Conservation (phyloP, 2,329 filamentous ascomycete species). For the Penicillium fuscoglaucum region DNA sequence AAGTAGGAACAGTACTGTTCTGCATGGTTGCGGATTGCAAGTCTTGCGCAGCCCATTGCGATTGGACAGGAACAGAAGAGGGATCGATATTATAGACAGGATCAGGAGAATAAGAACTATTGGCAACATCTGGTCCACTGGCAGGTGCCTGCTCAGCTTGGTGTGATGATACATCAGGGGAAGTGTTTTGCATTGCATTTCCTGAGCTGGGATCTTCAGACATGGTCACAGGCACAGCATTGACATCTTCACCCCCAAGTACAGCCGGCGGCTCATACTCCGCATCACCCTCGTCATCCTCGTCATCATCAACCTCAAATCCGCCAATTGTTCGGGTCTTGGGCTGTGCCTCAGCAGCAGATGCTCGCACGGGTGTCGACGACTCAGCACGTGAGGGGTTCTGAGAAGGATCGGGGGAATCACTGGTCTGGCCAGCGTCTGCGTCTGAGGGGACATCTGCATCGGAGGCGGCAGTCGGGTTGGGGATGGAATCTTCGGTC, state of each 20-base stretch:
- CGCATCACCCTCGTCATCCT: slow-evolving; percentile 52
- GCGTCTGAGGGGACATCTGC: slow-evolving; percentile 25
- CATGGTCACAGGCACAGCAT: slow-evolving; percentile 50
- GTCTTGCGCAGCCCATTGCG: slow-evolving; percentile 39
- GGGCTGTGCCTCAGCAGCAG: slow-evolving; percentile 37
- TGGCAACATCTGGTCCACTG: slow-evolving; percentile 50
- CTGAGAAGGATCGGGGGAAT: slow-evolving; percentile 33
- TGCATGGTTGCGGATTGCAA: slow-evolving; percentile 33
- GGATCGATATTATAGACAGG: slow-evolving; percentile 48
- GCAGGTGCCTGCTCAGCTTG: slow-evolving; percentile 54
- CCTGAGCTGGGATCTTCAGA: slow-evolving; percentile 57
- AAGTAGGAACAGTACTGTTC: slow-evolving; percentile 41
- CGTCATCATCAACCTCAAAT: slow-evolving; percentile 64
- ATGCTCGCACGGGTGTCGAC: slow-evolving; percentile 33
- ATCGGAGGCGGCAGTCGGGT: slow-evolving; percentile 28
- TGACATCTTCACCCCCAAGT: slow-evolving; percentile 51
- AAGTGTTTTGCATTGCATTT: slow-evolving; percentile 57
- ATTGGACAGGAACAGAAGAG: slow-evolving; percentile 38
- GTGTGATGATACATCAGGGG: slow-evolving; percentile 63
- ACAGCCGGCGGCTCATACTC: slow-evolving; percentile 57
- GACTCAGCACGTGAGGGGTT: slow-evolving; percentile 39
- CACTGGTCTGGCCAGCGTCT: slow-evolving; percentile 31
- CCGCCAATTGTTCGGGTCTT: slow-evolving; percentile 59
- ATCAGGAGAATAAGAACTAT: slow-evolving; percentile 52
- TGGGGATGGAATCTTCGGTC: slow-evolving; percentile 24